A percentile compares a stretch with the other conserved stretches of the same genome.
phyloP scores from a whole-genome alignment of 371 early-diverging fungal species.

The Blakeslea trispora region DNA sequence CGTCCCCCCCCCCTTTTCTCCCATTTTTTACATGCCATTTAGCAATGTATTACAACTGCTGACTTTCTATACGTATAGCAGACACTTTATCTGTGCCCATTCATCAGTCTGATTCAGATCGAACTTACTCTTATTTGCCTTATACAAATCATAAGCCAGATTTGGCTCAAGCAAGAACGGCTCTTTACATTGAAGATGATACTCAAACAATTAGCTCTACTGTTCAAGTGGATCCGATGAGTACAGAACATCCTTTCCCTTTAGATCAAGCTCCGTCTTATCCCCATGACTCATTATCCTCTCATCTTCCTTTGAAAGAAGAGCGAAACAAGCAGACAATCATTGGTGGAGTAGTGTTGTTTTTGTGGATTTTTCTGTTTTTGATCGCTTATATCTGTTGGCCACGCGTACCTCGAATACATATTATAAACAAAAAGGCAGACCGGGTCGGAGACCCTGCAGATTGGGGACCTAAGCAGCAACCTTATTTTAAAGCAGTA shows the following conservation, averaged over 20 bases:
- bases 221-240: conserved; percentile 18
- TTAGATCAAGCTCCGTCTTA: neutral
- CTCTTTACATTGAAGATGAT: conserved; percentile 27
- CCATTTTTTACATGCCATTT: too few species aligned
- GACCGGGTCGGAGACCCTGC: conserved; percentile 28
- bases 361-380: neutral
- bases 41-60: neutral
- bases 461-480: conserved; percentile 24
- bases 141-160: conserved; percentile 38
- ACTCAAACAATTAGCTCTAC: conserved; percentile 5
- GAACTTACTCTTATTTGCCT: conserved; percentile 38
- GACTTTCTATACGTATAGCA: neutral
- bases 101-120: conserved; percentile 19
- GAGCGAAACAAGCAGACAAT: neutral
- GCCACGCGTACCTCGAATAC: conserved; percentile 23
- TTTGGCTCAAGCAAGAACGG: conserved; percentile 19
- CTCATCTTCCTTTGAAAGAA: neutral
- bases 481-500: conserved; percentile 19
- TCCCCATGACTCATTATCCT: neutral
- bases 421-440: conserved; percentile 15
- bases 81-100: conserved; percentile 7
- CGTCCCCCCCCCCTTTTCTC: neutral
- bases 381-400: conserved; percentile 22
- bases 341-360: neutral
- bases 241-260: conserved; percentile 7